Evolutionary conservation across 768 basidiomycete species (phyloP), one percentile per base, ranked within the genome.

Genomic region (Calocybe cyanea): DNA sequence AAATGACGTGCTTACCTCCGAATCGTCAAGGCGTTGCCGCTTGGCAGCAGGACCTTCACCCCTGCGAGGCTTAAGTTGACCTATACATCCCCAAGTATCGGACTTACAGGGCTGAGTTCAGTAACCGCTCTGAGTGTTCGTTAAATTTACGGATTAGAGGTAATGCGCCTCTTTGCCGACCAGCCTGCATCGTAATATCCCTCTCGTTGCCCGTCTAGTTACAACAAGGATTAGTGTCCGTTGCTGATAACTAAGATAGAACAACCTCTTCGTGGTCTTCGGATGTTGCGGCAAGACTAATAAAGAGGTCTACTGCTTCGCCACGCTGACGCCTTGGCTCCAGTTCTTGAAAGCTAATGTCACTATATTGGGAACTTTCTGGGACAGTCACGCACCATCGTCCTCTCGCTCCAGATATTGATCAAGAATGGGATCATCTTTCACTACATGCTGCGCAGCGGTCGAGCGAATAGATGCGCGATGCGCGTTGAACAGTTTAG

Each of bases 61-160:
- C 56, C 78, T 81, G 50, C 40, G 45, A 25, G 19, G 20, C 45
- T 49, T 38, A 43, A 23, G 35, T 17, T 38, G n/a, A 17, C 14
- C 23, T 19, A 18, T 45, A 49, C 14, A 15, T 25, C 21, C 18
- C 23, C 18, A 20, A 9, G 33, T 15, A 20, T 43, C 28, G 30
- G 14, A 54, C 63, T 55, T 58, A 87, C 88, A 91, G 57, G 4
- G 87, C 85, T 34, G 89, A 83, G 47, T 87, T 85, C 11, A 98
- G 69, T 8, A 97, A 69, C 53, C 92, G 70, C 55, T 95, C 92
- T 0, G 92, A 96, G 63, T 99, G 96, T 58, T 97, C 92, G 57
- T 98, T 99, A 68, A 99, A 98, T 61, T 94, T 89, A 39, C 95
- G 78, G 53, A 99, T 98, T 38, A 98, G 75, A 0, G 96, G 96